Base-by-base conservation (phyloP, 2,329 filamentous ascomycete species). In the Nemania serpens region DNA sequence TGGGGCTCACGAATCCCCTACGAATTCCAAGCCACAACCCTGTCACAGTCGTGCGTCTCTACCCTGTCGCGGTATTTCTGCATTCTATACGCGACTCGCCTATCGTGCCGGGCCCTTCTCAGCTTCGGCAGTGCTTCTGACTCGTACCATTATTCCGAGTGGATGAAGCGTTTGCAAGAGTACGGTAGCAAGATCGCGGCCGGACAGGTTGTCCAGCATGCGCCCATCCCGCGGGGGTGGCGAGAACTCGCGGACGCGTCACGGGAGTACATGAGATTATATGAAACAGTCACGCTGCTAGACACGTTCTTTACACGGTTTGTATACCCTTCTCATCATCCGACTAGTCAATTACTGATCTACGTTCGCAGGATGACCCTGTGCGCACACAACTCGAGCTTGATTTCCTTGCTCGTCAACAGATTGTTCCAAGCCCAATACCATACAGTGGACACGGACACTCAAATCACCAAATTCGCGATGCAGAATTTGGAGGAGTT, bases 151-250 rank as follows among this genome's bases (percentile, higher is more conserved):
- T 66, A 62, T 34, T 67, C 65, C 3, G 48, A 57, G n/a, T 67
- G 65, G 65, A 43, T 67, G 11, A 17, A 48, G 22, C 22, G 41
- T 11, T 34, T 67, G 12, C 58, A 56, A 39, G 59, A 50, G n/a
- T 61, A 10, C 62, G 70, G 7, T 46, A 76, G 2, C 68, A 72
- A 29, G 60, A 11, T 66, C 58, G 22, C 70, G 69, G 25, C 54
- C 33, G 65, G 65, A 6, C 41, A n/a, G 41, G 41, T n/a, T 6
- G 41, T 43, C 18, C 41, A 43, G 11, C 41, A 43, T 10, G 41
- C 41, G 5, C 41, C 41, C 41, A 43, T 20, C 7, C 41, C 41
- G 11, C 41, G 9, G 18, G 41, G 41, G 5, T 20, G n/a, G 41
- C 41, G 18, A 12, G 41, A 5, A 5, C 41, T 43, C n/a, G 41